phyloP scores from a whole-genome alignment of 768 basidiomycete species.

The Pholiota molesta region DNA sequence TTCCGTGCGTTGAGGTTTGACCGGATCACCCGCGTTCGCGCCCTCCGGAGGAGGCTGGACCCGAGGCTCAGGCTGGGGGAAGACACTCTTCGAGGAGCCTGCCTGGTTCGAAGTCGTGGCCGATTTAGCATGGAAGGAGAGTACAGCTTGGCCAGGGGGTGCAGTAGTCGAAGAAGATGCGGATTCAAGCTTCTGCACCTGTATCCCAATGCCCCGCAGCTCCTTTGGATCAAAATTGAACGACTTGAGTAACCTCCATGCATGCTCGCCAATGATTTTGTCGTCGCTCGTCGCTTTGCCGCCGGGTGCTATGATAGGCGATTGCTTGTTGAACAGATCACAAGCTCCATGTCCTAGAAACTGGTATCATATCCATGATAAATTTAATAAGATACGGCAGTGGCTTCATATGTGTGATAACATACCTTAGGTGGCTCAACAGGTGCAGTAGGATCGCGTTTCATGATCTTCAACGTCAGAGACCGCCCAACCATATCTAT shows the following conservation, averaged over 20 bases:
- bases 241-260: slow-evolving; percentile 72
- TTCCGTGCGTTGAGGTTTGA: slow-evolving; percentile 21
- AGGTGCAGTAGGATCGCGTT: slow-evolving; percentile 82
- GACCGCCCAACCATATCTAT: slow-evolving; percentile 72
- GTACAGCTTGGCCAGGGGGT: slow-evolving; percentile 57
- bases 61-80: slow-evolving; percentile 14
- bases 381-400: background rate
- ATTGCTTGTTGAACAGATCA: slow-evolving; percentile 79
- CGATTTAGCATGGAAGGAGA: slow-evolving; percentile 53
- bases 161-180: slow-evolving; percentile 31
- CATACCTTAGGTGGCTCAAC: slow-evolving; percentile 88
- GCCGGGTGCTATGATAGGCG: slow-evolving; percentile 55
- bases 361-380: slow-evolving; percentile 37
- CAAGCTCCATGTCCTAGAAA: slow-evolving; percentile 92
- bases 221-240: slow-evolving; percentile 84
- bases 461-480: slow-evolving; percentile 88
- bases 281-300: slow-evolving; percentile 77
- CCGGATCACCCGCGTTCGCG: slow-evolving; percentile 16
- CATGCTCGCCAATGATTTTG: slow-evolving; percentile 70
- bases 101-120: slow-evolving; percentile 19
- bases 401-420: background rate
- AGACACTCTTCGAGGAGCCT: slow-evolving; percentile 13
- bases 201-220: slow-evolving; percentile 90
- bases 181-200: slow-evolving; percentile 85
- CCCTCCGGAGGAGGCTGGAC: slow-evolving; percentile 22